These are phyloP conservation scores for Niebla homalea DNA, from an alignment of 495 filamentous ascomycete species.

Conservation along the genomic window DNA sequence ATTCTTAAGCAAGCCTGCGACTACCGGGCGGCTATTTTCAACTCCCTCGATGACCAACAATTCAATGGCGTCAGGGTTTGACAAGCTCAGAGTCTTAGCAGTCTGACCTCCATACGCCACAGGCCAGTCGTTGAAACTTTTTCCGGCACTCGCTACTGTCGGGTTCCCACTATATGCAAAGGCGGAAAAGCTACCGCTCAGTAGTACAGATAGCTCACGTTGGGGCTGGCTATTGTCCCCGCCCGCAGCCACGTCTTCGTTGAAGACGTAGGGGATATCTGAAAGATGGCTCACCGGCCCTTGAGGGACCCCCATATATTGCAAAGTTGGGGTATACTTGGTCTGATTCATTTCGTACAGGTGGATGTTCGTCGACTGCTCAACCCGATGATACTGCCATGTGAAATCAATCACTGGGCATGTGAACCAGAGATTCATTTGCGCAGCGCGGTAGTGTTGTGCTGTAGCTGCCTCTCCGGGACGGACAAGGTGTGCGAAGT, in stretches of 20 bases:
- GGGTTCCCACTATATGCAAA: slow-evolving; percentile 4
- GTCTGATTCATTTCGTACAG: slow-evolving; percentile 33
- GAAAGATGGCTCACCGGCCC: slow-evolving; percentile 30
- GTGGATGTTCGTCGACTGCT: slow-evolving; percentile 19
- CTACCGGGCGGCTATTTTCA: neutral
- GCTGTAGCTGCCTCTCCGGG: slow-evolving; percentile 15
- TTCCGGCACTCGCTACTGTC: neutral
- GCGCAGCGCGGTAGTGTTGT: slow-evolving; percentile 31
- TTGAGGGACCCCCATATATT: slow-evolving; percentile 19
- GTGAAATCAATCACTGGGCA: slow-evolving; percentile 32
- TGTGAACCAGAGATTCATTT: slow-evolving; percentile 31
- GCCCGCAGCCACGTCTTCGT: slow-evolving; percentile 15
- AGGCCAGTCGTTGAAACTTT: slow-evolving; percentile 3
- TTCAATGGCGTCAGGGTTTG: neutral
- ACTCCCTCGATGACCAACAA: neutral
- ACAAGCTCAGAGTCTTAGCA: neutral
- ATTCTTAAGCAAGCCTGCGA: neutral
- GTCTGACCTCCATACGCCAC: neutral
- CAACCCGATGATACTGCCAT: slow-evolving; percentile 22
- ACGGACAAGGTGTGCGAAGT: slow-evolving; percentile 22
- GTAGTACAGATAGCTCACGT: slow-evolving; percentile 6
- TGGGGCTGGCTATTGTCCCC: slow-evolving; percentile 17
- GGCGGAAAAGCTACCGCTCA: neutral
- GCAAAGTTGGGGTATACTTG: slow-evolving; percentile 22
- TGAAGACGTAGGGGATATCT: slow-evolving; percentile 34